These are phyloP conservation scores for Zelonia costaricensis DNA, from an alignment of 208 protist genomes.

Conservation along the genomic window DNA sequence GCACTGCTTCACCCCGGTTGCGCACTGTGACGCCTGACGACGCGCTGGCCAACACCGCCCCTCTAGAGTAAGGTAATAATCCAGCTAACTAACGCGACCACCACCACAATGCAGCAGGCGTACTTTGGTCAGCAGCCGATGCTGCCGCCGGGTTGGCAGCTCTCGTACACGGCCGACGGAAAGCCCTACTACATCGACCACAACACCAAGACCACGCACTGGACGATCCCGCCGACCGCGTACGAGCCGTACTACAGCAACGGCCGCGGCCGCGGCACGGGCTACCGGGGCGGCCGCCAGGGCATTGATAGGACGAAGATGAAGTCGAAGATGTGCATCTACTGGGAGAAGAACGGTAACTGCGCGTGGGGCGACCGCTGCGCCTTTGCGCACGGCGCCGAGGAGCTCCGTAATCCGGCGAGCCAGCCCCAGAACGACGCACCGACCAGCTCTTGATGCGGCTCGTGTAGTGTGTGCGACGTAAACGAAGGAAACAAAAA, in stretches of 20 bases:
- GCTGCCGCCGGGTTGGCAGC: slow-evolving; percentile 79
- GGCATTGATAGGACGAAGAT: slow-evolving; percentile 79
- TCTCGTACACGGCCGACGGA: slow-evolving; percentile 68
- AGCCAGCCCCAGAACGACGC: slow-evolving; percentile 21
- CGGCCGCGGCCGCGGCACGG: slow-evolving; percentile 33
- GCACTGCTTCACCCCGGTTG: no score
- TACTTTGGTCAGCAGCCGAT: slow-evolving; percentile 58
- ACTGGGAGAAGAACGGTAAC: slow-evolving; percentile 82
- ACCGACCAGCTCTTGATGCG: slow-evolving; percentile 3
- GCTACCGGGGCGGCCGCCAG: slow-evolving; percentile 35
- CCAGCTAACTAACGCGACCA: slow-evolving; percentile 10
- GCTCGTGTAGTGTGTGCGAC: background rate
- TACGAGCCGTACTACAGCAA: slow-evolving; percentile 35
- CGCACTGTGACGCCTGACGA: no score
- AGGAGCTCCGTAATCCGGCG: slow-evolving; percentile 45
- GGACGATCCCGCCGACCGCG: slow-evolving; percentile 55
- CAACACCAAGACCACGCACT: slow-evolving; percentile 88
- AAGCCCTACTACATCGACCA: slow-evolving; percentile 87
- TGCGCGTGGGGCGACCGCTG: slow-evolving; percentile 86
- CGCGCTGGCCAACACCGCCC: background rate
- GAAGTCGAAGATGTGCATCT: slow-evolving; percentile 89
- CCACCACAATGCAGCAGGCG: slow-evolving; percentile 49
- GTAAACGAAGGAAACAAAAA: background rate
- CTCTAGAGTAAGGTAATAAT: slow-evolving; percentile 27
- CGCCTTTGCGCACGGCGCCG: slow-evolving; percentile 81